These are phyloP conservation scores for Alternaria atra DNA, from an alignment of 2,329 filamentous ascomycete genomes.

Conservation along the genomic window DNA sequence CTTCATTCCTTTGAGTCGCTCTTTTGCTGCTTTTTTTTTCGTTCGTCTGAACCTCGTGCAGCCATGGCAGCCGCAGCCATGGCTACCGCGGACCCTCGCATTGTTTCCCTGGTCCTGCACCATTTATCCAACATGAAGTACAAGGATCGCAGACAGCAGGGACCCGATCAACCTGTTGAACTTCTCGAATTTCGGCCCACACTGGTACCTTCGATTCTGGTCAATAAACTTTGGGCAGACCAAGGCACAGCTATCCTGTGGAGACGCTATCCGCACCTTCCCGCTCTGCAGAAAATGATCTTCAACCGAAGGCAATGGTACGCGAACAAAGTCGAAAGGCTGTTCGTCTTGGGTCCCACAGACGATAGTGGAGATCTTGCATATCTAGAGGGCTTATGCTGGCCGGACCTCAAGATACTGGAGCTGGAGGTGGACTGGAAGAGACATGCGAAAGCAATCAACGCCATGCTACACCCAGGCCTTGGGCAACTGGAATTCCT, in stretches of 20 bases:
- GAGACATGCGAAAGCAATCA: conserved; percentile 28
- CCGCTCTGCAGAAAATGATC: conserved; percentile 34
- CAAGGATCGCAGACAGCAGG: conserved; percentile 41
- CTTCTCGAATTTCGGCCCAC: conserved; percentile 48
- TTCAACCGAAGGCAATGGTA: conserved; percentile 39
- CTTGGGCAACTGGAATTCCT: conserved; percentile 40
- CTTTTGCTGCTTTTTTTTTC: conserved; percentile 12
- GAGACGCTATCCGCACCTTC: conserved; percentile 43
- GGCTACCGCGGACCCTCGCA: conserved; percentile 34
- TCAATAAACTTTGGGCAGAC: conserved; percentile 47
- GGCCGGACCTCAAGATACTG: conserved; percentile 42
- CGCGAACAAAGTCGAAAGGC: conserved; percentile 41
- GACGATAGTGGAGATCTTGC: conserved; percentile 26
- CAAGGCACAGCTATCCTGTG: conserved; percentile 44
- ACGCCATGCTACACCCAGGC: conserved; percentile 32
- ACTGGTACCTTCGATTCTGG: conserved; percentile 41
- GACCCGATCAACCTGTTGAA: conserved; percentile 45
- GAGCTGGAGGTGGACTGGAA: conserved; percentile 43
- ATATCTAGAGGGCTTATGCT: conserved; percentile 37
- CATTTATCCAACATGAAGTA: conserved; percentile 45
- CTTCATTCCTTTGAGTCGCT: conserved; percentile 6
- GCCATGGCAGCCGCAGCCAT: conserved; percentile 34
- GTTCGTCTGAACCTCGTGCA: conserved; percentile 9
- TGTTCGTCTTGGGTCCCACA: conserved; percentile 34
- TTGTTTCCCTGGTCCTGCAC: conserved; percentile 38